Evolutionary conservation across 73 alveolate species (phyloP).

Genomic region (Halteria grandinella): DNA sequence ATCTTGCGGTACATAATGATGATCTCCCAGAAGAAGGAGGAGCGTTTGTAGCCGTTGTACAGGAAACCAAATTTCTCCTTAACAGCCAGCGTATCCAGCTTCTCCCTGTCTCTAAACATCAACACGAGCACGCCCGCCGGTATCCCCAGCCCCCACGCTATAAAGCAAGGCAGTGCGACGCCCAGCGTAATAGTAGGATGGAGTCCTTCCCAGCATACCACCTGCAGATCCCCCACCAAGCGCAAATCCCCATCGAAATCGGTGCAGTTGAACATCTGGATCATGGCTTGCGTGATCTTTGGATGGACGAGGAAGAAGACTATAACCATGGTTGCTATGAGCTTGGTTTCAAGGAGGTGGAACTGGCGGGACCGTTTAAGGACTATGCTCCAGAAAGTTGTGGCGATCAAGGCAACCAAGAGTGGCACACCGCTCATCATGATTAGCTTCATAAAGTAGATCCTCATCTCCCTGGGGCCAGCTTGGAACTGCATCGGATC

Average conservation of each 20-base stretch:
- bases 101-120: conserved; percentile 50
- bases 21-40: conserved; percentile 73
- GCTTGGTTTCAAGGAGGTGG: conserved; percentile 38
- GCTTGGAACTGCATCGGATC: conserved; percentile 10
- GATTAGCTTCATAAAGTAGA: conserved; percentile 45
- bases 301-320: conserved; percentile 70
- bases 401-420: conserved; percentile 18
- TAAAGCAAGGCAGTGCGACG: conserved; percentile 68
- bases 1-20: conserved; percentile 69
- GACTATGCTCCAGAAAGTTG: conserved; percentile 37
- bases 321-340: conserved; percentile 62
- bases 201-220: conserved; percentile 50
- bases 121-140: conserved; percentile 66
- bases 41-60: conserved; percentile 71
- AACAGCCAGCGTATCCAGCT: conserved; percentile 56
- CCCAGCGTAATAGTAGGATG: conserved; percentile 39
- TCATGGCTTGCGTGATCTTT: conserved; percentile 60
- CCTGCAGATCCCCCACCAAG: conserved; percentile 52
- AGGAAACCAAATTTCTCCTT: conserved; percentile 76
- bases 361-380: conserved; percentile 24
- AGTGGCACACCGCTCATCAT: conserved; percentile 58
- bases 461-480: conserved; percentile 44
- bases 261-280: conserved; percentile 65
- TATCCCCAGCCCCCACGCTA: conserved; percentile 66
- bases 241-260: conserved; percentile 61